A percentile compares a stretch with the other conserved stretches of the same genome.
phyloP scores from a whole-genome alignment of 108 stramenopile species.

The Stephanodiscus triporus region DNA sequence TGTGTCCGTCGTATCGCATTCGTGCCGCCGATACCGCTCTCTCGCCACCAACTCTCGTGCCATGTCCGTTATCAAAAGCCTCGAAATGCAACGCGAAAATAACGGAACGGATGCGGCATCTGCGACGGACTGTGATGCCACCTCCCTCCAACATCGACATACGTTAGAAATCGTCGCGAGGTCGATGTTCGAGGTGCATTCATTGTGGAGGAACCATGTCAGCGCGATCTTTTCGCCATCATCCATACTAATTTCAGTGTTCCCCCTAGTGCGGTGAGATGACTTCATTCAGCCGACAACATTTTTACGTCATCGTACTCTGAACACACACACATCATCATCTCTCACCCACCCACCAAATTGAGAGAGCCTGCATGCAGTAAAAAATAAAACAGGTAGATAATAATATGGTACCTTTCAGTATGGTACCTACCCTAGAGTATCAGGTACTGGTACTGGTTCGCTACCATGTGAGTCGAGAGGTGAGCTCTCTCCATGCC shows the following conservation, averaged over 20 bases:
- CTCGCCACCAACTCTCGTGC: slow-evolving; percentile 37
- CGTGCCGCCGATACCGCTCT: slow-evolving; percentile 15
- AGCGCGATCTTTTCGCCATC: slow-evolving; percentile 37
- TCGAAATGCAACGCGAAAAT: slow-evolving; percentile 4
- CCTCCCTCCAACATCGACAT: slow-evolving; percentile 53
- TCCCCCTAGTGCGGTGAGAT: too few relatives aligned
- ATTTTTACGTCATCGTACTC: too few relatives aligned
- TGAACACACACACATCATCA: too few relatives aligned
- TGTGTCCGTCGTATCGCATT: slow-evolving; percentile 3
- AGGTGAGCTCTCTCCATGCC: too few relatives aligned
- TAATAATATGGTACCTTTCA: too few relatives aligned
- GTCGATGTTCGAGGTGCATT: slow-evolving; percentile 56
- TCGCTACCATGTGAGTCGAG: too few relatives aligned
- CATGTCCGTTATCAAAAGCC: slow-evolving; percentile 58
- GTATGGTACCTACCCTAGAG: too few relatives aligned
- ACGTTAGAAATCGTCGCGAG: slow-evolving; percentile 75
- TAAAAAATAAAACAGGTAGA: too few relatives aligned
- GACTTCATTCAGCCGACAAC: too few relatives aligned
- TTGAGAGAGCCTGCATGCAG: too few relatives aligned
- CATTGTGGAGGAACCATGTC: slow-evolving; percentile 60
- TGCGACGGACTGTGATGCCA: slow-evolving; percentile 22
- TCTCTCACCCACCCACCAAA: too few relatives aligned
- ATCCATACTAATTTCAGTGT: not conserved
- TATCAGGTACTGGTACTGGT: too few relatives aligned
- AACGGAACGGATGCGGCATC: not conserved